A percentile compares a stretch with the other conserved stretches of the same genome.
These are phyloP conservation scores for Chalciporus piperatus DNA, from an alignment of 768 basidiomycete genomes.

Conservation along the genomic window DNA sequence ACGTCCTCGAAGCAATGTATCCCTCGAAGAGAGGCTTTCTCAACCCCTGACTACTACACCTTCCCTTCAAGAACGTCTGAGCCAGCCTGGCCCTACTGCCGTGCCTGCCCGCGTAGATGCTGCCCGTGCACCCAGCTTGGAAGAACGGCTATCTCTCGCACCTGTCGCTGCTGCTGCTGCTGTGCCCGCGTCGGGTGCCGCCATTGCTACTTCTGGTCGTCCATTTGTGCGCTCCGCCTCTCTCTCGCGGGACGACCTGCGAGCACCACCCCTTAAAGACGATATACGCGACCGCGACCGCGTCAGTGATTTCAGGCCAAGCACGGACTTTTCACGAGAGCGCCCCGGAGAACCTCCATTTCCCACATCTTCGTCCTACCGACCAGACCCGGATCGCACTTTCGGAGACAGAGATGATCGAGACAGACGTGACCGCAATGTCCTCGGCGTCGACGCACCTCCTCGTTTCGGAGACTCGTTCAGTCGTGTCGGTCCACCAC, in stretches of 20 bases:
- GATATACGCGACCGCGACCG: constrained; percentile 29
- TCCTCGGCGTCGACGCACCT: constrained; percentile 34
- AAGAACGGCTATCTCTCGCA: constrained; percentile 40
- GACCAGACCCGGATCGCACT: constrained; percentile 38
- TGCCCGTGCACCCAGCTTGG: constrained; percentile 34
- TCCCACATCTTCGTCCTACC: constrained; percentile 27
- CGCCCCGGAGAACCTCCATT: constrained; percentile 22
- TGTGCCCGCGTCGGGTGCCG: constrained; percentile 6
- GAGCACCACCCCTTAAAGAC: constrained; percentile 28
- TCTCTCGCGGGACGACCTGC: constrained; percentile 35
- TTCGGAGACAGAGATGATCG: constrained; percentile 31
- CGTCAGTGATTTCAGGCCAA: constrained; percentile 22
- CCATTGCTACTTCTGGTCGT: constrained; percentile 13
- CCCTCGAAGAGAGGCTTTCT: constrained; percentile 41
- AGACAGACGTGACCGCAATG: constrained; percentile 39
- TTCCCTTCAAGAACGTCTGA: constrained; percentile 39
- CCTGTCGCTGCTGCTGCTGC: constrained; percentile 22
- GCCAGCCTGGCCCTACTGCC: constrained; percentile 25
- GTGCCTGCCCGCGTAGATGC: constrained; percentile 21
- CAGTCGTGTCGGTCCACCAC: constrained; percentile 12
- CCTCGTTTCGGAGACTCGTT: constrained; percentile 37
- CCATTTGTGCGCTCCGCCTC: constrained; percentile 23
- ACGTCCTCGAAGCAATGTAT: constrained; percentile 23
- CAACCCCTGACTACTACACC: constrained; percentile 31
- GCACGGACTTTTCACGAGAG: constrained; percentile 37